Evolutionary conservation across 768 basidiomycete species (phyloP), one percentile per base, ranked within the genome.

Genomic region (Pulveroboletus sp.): DNA sequence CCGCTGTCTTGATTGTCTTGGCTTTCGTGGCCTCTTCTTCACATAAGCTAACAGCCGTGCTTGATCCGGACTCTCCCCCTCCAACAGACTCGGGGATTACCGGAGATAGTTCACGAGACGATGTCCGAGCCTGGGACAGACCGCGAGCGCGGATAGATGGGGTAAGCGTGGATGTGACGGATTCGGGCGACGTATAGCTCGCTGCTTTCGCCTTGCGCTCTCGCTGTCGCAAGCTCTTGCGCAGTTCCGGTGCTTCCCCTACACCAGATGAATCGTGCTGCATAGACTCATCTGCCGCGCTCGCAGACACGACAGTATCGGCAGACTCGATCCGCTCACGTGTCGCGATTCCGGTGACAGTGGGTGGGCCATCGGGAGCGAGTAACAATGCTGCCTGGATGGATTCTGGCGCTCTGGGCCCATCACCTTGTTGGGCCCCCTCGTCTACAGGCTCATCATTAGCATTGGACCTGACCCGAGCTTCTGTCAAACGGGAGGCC

Each of bases 1-100:
- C 62, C 9, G 45, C 52, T 3, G 33, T 10, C 43, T 57, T 53
- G 51, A 40, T 32, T 36, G 17, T 38, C 51, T 68, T 65, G 49
- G 51, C 41, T 31, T 58, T 67, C 27, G 53, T 45, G 8, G 41
- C 61, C 14, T 58, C 65, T 43, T 65, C 67, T 5, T 56, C 66
- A 31, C 56, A 67, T 38, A 68, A 31, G 46, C 66, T 68, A 11
- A 67, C 66, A 11, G 68, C 68, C 6, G 68, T 67, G 47, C 66
- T 67, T 8, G 68, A 69, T 13, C 61, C 66, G 4, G 66, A 69
- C 44, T 63, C 63, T 2, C 43, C 56, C 9, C 55, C 64, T 15
- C 56, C 64, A 39, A 64, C 33, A 31, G 64, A 64, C 44, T 65
- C 67, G 47, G 66, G 51, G 36, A 54, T 53, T 24, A 50, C 58